phyloP scores from a whole-genome alignment of 2,329 filamentous ascomycete genomes.

The Podosphaera fusca region DNA sequence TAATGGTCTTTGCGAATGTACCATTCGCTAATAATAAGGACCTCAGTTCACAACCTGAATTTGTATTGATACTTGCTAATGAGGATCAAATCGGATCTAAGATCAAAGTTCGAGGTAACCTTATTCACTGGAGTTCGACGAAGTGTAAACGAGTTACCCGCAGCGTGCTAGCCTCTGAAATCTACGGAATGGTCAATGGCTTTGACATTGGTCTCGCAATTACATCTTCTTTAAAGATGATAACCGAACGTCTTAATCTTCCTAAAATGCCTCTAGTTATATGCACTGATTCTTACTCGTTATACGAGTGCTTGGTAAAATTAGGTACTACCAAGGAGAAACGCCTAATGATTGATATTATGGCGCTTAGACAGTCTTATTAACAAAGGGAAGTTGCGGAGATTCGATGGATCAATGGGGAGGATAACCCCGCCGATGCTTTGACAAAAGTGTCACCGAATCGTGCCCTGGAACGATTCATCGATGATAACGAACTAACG shows the following conservation, averaged over 20 bases:
- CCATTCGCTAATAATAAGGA: neutral
- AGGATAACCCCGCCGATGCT: too few species aligned
- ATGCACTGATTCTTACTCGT: too few species aligned
- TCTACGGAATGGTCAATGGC: slow-evolving; percentile 3
- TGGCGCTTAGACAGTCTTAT: neutral
- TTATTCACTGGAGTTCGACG: neutral
- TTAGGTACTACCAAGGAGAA: neutral
- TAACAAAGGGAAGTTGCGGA: neutral
- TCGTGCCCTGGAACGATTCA: too few species aligned
- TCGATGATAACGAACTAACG: too few species aligned
- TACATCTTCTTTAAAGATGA: neutral
- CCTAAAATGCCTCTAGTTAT: neutral
- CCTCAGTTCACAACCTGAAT: neutral
- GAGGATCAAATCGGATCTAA: neutral
- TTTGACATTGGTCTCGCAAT: slow-evolving; percentile 2
- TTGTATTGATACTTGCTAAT: neutral
- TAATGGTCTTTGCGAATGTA: slow-evolving; percentile 1
- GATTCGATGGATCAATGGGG: too few species aligned
- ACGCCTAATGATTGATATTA: neutral
- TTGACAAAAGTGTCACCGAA: too few species aligned
- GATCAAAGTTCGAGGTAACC: neutral
- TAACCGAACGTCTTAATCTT: neutral
- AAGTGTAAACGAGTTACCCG: slow-evolving; percentile 1
- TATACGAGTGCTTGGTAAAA: neutral
- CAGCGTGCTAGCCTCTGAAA: slow-evolving; percentile 2